Conservation (phyloP, 2,329 filamentous ascomycete species). For the Microsporum canis region DNA sequence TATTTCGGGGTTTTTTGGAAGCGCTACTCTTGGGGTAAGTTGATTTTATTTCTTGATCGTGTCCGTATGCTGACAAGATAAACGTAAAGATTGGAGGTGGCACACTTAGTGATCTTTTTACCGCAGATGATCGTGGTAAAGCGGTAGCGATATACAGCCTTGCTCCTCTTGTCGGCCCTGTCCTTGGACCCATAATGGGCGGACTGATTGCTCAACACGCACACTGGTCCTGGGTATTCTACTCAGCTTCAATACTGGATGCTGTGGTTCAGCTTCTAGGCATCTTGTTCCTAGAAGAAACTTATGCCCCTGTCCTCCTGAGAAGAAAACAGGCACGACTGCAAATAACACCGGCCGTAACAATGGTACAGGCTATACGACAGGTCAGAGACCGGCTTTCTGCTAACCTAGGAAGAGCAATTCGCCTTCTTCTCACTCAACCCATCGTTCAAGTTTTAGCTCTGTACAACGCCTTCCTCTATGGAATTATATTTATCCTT, state of each 20-base stretch:
- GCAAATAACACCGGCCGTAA: constrained; percentile 37
- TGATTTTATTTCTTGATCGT: background rate
- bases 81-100: constrained; percentile 18
- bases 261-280: constrained; percentile 20
- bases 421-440: constrained; percentile 42
- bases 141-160: constrained; percentile 54
- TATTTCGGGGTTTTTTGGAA: constrained; percentile 47
- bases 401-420: background rate
- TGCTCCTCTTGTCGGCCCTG: constrained; percentile 53
- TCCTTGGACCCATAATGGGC: constrained; percentile 49
- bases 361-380: constrained; percentile 9
- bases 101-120: constrained; percentile 45
- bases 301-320: constrained; percentile 37
- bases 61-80: background rate
- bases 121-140: constrained; percentile 50
- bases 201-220: constrained; percentile 53
- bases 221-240: constrained; percentile 66
- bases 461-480: constrained; percentile 47
- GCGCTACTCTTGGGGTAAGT: constrained; percentile 42
- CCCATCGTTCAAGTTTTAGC: constrained; percentile 49
- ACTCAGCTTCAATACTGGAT: constrained; percentile 36
- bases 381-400: constrained; percentile 3
- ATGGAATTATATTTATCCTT: constrained; percentile 53
- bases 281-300: constrained; percentile 33
- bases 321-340: constrained; percentile 29